Evolutionary conservation across 2,329 filamentous ascomycete genomes (phyloP).

Genomic region (Sporothrix variecibatus): DNA sequence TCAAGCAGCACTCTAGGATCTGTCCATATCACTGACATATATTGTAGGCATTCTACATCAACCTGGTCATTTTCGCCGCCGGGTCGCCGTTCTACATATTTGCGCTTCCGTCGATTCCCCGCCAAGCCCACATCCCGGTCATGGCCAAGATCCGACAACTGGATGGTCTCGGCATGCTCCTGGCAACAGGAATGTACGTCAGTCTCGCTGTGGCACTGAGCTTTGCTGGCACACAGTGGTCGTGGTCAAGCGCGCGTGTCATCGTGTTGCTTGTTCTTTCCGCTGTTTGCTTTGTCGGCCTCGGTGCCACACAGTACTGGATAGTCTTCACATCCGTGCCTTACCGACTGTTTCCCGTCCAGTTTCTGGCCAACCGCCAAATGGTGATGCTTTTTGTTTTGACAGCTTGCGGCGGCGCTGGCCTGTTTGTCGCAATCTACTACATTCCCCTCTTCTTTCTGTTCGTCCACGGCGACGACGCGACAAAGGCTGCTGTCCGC

Average conservation of each 20-base stretch:
- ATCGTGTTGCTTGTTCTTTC: slow-evolving; percentile 30
- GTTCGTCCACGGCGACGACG: slow-evolving; percentile 46
- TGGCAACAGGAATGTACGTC: slow-evolving; percentile 46
- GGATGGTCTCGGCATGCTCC: slow-evolving; percentile 48
- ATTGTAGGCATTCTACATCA: slow-evolving; percentile 53
- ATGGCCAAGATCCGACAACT: slow-evolving; percentile 38
- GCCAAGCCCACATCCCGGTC: slow-evolving; percentile 28
- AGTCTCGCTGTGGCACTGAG: slow-evolving; percentile 51
- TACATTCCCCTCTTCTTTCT: slow-evolving; percentile 57
- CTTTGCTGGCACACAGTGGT: slow-evolving; percentile 52
- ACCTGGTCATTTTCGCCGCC: slow-evolving; percentile 50
- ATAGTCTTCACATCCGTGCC: slow-evolving; percentile 43
- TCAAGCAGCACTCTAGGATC: too few species aligned
- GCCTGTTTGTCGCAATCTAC: slow-evolving; percentile 43
- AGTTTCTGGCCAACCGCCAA: slow-evolving; percentile 45
- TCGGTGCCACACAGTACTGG: slow-evolving; percentile 49
- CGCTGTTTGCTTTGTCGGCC: slow-evolving; percentile 44
- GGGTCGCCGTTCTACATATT: slow-evolving; percentile 37
- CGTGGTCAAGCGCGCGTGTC: slow-evolving; percentile 43
- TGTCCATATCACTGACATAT: background rate
- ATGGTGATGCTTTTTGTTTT: slow-evolving; percentile 47
- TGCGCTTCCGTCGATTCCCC: slow-evolving; percentile 34
- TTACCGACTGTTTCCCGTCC: slow-evolving; percentile 48
- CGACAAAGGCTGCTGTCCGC: slow-evolving; percentile 41
- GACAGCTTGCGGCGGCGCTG: slow-evolving; percentile 34